Base-by-base conservation (phyloP, 345 rosid genomes). In the Dovyalis caffra region DNA sequence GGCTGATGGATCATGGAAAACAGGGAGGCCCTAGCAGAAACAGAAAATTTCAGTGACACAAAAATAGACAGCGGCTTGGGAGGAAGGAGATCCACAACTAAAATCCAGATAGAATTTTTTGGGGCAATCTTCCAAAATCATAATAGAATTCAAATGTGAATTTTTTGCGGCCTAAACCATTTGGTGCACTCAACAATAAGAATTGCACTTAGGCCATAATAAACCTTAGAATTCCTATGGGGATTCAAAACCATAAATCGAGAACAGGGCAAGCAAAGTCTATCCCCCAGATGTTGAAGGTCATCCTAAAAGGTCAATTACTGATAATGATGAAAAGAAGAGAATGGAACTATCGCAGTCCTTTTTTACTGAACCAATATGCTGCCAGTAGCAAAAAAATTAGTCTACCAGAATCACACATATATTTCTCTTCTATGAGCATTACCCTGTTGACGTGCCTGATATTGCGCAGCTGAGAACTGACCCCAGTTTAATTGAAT, bases 11-110 rank as follows among this genome's bases (percentile, higher is more conserved):
- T 93, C 94, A 72, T 49, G 23, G 85, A 95, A 91, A 78, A 91
- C 98, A 37, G 99, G 93, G 26, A 95, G 82, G 74, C 97, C 99
- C 98, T 91, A 49, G 58, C 34, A 65, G 49, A 62, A 75, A 68
- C 61, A 77, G 58, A 73, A 68, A 56, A 35, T 70, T 49, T 58
- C 51, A 72, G 7, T 66, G 65, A 65, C 31, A 57, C 75, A 64
- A 3, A 70, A 69, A 34, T 18, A 57, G 23, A 45, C 8, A 34
- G 35, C 28, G 31, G 18, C 64, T 23, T 25, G 23, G 8, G 26
- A 1, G 29, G 43, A 43, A 69, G n/a, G 64, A 37, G 25, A 43
- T 38, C 74, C 20, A 64, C 43, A 25, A 66, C 75, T 60, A 34
- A 70, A 72, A 47, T 60, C 20, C 62, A 69, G 71, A 47, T 51